Evolutionary conservation across 306 rosid species (phyloP).

Genomic region (Pachyrhizus erosus): DNA sequence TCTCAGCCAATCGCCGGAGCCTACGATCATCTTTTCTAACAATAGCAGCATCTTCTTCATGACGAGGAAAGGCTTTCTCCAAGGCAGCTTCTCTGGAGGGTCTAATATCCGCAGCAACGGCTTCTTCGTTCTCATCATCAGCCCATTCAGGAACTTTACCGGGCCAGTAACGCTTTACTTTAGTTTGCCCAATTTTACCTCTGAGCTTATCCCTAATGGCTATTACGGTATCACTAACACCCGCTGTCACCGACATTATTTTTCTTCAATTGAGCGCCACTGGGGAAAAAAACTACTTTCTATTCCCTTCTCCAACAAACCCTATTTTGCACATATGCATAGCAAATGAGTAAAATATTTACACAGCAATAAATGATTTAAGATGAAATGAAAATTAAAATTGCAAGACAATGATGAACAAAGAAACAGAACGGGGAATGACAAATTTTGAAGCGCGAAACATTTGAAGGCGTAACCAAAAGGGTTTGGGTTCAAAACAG

Average conservation of each 20-base stretch:
- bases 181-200: constrained; percentile 95
- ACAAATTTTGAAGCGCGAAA: not conserved
- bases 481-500: constrained; percentile 12
- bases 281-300: not conserved
- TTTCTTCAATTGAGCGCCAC: constrained; percentile 28
- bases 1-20: constrained; percentile 81
- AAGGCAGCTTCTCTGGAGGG: constrained; percentile 65
- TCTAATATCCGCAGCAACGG: constrained; percentile 52
- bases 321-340: constrained; percentile 33
- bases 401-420: not conserved
- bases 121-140: constrained; percentile 73
- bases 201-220: constrained; percentile 89
- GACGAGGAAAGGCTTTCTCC: constrained; percentile 77
- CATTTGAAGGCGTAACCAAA: not conserved
- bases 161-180: constrained; percentile 93
- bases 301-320: constrained; percentile 32
- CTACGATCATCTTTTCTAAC: constrained; percentile 80
- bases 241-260: constrained; percentile 94
- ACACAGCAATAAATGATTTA: not conserved
- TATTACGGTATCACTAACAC: constrained; percentile 88
- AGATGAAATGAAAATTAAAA: constrained; percentile 12
- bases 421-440: not conserved
- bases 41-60: constrained; percentile 55
- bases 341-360: not conserved
- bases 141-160: constrained; percentile 98